Base-by-base conservation (phyloP, 805 yeast species). In the Lachancea nothofagi region DNA sequence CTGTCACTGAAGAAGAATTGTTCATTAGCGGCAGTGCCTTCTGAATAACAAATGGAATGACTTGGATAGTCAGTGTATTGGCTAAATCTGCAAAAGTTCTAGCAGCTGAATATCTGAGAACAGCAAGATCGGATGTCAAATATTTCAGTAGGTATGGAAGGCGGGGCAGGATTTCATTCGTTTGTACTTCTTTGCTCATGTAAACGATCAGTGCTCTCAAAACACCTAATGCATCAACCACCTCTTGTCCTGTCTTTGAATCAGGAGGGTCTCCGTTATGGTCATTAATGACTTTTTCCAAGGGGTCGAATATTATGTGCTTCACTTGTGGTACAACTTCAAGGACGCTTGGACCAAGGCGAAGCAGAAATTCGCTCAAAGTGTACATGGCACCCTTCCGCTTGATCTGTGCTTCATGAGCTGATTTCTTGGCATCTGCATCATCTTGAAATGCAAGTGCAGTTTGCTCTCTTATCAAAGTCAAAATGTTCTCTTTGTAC, bases 61-160 rank as follows among this genome's bases (percentile, higher is more conserved):
- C 85, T 22, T 67, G 64, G 0, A 83, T 70, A 2, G 95, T 87
- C 29, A 78, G 65, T 1, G 76, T 75, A 9, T 77, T 72, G 44
- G 95, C 83, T 21, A 89, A 66, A 2, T 84, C 75, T 0, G 97
- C 87, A 50, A 90, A 72, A 45, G 95, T 84, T 59, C 86, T 86
- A 1, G 98, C 87, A 2, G 95, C 79, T 0, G 96, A 83, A 58
- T 85, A 90, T 32, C 99, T 71, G 52, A 93, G 74, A 1, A 93
- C 96, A 0, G 97, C 77, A 49, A 69, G 78, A n/a, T 72, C 66
- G 0, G 93, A 84, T 43, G 72, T 74, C 50, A 93, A 66, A 5
- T 77, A 78, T 10, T 62, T 53, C 23, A 72, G 51, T 15, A 83
- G 56, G 0, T 72, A 64, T 2, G 81, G 77, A 13, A 84, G 61